A percentile compares a stretch with the other conserved stretches of the same genome.
phyloP scores from a whole-genome alignment of 2,329 filamentous ascomycete species.

The Fusarium incarnatum region DNA sequence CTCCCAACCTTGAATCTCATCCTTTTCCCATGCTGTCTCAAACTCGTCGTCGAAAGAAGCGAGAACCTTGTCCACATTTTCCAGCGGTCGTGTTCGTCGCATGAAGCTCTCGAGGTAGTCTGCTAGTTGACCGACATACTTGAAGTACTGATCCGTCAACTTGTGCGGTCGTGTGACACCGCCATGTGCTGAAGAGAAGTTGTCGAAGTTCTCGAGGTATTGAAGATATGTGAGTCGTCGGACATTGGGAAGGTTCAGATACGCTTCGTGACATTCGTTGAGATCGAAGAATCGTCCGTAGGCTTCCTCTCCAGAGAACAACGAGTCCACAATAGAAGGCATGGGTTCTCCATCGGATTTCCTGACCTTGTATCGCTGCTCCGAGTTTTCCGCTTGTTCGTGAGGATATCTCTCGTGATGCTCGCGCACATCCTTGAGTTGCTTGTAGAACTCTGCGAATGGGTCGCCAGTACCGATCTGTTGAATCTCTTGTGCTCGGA shows the following conservation, averaged over 20 bases:
- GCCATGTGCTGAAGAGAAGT: conserved; percentile 79
- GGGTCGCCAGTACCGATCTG: conserved; percentile 85
- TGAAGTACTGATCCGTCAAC: conserved; percentile 91
- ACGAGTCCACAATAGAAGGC: conserved; percentile 80
- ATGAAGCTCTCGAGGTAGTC: conserved; percentile 91
- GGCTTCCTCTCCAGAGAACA: conserved; percentile 96
- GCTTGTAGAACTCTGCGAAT: conserved; percentile 91
- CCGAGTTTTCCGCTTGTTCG: conserved; percentile 94
- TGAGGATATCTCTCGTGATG: conserved; percentile 94
- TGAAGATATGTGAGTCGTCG: conserved; percentile 91
- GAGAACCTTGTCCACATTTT: conserved; percentile 85
- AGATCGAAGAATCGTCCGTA: conserved; percentile 95
- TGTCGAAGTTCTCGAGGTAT: conserved; percentile 92
- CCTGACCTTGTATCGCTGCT: conserved; percentile 85
- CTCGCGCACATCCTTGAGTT: conserved; percentile 82
- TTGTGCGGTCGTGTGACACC: conserved; percentile 85
- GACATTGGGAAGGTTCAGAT: conserved; percentile 87
- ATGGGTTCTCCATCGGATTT: conserved; percentile 72
- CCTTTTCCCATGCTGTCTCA: conserved; percentile 81
- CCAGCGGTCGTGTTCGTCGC: conserved; percentile 83
- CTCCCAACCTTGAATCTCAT: conserved; percentile 84
- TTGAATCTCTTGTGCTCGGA: conserved; percentile 82
- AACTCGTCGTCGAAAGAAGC: conserved; percentile 85
- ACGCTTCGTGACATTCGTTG: conserved; percentile 84
- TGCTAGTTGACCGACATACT: conserved; percentile 83